Evolutionary conservation across 345 rosid genomes (phyloP), one percentile per base, ranked within the genome.

Genomic region (Cardamine resedifolia): DNA sequence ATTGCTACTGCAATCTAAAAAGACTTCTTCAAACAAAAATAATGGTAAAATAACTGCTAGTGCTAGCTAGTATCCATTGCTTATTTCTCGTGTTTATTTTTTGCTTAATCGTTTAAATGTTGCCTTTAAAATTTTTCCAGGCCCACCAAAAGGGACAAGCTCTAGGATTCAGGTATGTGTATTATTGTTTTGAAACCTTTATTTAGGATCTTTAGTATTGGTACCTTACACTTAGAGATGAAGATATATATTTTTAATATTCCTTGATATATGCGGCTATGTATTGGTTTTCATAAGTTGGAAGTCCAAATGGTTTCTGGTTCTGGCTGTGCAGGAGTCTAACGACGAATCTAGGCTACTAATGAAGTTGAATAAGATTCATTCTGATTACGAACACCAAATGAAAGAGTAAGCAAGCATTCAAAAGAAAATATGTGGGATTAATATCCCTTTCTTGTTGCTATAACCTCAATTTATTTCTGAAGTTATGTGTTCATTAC

Each of bases 381-480:
- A 89, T 69, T 70, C 89, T 26, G 85, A 82, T 61, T 88, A 90
- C 63, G 98, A 91, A 71, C 81, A 81, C 23, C 97, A 90, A 78
- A 82, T 91, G 78, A 84, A 87, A 86, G 85, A 79, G 99, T 95
- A n/a, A n/a, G n/a, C n/a, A 80, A 88, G 93, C 72, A 57, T 62
- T 39, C 9, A 10, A 31, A 34, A 20, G 30, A 18, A 24, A 55
- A 20, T 8, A 36, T 68, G 20, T 24, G 21, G 71, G 57, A 9
- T 18, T 51, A 36, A 34, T 31, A 49, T 66, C 10, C 26, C 26
- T 50, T 23, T 50, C 34, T 53, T 56, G 19, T 31, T 31, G 24
- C 6, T 31, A 16, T 53, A 24, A 15, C 52, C 44, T 43, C 36
- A 14, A 4, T 38, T 34, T 8, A 18, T 21, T 55, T 50, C 60